These are phyloP conservation scores for Echinochloa phyllopogon DNA, from an alignment of 176 grass and related monocot species.

Conservation along the genomic window DNA sequence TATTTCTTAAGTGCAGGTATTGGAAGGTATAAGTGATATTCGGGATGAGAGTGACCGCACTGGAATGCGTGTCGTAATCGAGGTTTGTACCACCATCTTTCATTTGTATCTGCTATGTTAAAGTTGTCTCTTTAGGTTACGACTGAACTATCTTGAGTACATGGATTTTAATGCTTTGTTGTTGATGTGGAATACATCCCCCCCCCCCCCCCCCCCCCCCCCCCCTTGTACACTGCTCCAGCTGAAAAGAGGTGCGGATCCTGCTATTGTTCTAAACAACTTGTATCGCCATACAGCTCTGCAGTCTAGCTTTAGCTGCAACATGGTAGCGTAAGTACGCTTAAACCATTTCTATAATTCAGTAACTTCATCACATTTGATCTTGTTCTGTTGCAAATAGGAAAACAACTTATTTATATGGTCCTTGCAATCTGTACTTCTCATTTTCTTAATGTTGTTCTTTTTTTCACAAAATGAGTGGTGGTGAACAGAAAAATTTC, in stretches of 20 bases:
- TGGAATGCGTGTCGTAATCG: conserved; percentile 98
- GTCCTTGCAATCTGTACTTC: conserved; percentile 25
- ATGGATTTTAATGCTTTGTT: conserved; percentile 13
- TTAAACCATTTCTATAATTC: conserved; percentile 33
- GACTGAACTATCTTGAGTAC: background rate
- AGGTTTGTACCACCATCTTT: conserved; percentile 64
- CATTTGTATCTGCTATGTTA: conserved; percentile 16
- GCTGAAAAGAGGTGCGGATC: conserved; percentile 87
- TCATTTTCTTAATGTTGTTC: conserved; percentile 19
- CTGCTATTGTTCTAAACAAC: conserved; percentile 86
- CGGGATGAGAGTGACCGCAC: conserved; percentile 92
- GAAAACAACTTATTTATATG: conserved; percentile 10
- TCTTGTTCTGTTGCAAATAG: conserved; percentile 17
- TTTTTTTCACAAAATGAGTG: background rate
- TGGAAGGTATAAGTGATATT: conserved; percentile 98
- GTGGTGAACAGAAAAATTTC: background rate
- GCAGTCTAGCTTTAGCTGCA: conserved; percentile 99
- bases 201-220: no score
- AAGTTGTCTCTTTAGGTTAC: conserved; percentile 23
- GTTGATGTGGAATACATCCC: conserved; percentile 31
- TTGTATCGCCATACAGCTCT: conserved; percentile 89
- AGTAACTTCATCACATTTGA: background rate
- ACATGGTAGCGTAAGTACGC: conserved; percentile 92
- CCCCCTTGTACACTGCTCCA: conserved; percentile 49
- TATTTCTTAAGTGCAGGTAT: conserved; percentile 56